Percentiles rank a stretch among this genome's conserved stretches.
Evolutionary conservation across 305 asterid genomes (phyloP).

Genomic region (Nicotiana rustica): DNA sequence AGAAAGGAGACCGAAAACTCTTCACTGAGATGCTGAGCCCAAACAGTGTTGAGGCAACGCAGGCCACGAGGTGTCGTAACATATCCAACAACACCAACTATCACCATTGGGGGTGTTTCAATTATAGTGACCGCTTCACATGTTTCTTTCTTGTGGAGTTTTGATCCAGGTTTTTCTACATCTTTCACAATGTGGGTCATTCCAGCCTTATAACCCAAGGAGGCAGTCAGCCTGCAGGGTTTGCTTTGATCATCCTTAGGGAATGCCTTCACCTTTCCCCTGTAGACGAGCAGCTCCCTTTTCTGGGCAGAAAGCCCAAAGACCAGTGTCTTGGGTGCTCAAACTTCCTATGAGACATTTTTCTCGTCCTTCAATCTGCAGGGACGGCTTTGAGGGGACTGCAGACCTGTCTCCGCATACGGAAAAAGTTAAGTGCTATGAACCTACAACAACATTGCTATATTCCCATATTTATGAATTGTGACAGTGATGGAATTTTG

Average conservation of each 20-base stretch:
- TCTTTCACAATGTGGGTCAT: conserved; percentile 78
- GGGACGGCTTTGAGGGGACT: too few species aligned
- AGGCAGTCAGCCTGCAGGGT: conserved; percentile 62
- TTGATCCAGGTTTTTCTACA: conserved; percentile 76
- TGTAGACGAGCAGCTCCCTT: conserved; percentile 45
- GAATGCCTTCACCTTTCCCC: conserved; percentile 67
- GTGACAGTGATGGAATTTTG: too few species aligned
- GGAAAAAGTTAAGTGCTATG: too few species aligned
- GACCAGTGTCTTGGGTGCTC: conserved; percentile 49
- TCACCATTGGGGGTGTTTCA: conserved; percentile 83
- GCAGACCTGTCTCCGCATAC: too few species aligned
- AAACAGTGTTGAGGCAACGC: conserved; percentile 40
- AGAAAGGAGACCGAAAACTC: conserved; percentile 42
- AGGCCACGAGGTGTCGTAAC: conserved; percentile 83
- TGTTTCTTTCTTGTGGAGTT: conserved; percentile 90
- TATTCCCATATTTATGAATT: too few species aligned
- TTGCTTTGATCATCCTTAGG: conserved; percentile 51
- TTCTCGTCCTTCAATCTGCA: conserved; percentile 13
- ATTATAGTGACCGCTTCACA: conserved; percentile 82
- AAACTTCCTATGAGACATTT: conserved; percentile 48
- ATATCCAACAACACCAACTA: conserved; percentile 84
- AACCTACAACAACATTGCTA: too few species aligned
- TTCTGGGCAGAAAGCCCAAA: conserved; percentile 48
- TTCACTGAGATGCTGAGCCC: conserved; percentile 94
- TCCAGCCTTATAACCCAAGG: conserved; percentile 80